phyloP scores from a whole-genome alignment of 768 basidiomycete genomes.

The Psilocybe subaeruginosa region DNA sequence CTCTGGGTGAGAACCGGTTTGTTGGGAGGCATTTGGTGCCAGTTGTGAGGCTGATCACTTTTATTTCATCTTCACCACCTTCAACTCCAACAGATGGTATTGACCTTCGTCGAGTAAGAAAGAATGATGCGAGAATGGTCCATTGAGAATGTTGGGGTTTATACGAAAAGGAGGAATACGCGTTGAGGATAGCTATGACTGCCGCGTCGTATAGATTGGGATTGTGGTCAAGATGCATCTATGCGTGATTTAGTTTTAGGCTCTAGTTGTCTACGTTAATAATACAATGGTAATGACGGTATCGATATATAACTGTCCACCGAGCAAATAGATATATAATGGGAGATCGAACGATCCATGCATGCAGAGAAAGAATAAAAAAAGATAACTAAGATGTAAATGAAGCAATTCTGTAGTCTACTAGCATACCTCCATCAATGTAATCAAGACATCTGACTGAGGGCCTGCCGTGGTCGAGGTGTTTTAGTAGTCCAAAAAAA shows the following conservation, averaged over 20 bases:
- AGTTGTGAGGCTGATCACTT: conserved; percentile 74
- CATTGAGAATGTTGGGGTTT: conserved; percentile 58
- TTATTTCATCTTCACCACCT: conserved; percentile 26
- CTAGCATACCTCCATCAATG: too few species aligned
- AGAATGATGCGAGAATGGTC: conserved; percentile 68
- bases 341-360: too few species aligned
- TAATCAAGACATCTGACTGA: too few species aligned
- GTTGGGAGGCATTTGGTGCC: conserved; percentile 87
- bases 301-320: too few species aligned
- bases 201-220: conserved; percentile 18
- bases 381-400: too few species aligned
- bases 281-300: too few species aligned
- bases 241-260: not conserved
- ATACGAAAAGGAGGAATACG: conserved; percentile 50
- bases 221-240: conserved; percentile 16
- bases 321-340: too few species aligned
- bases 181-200: conserved; percentile 36
- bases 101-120: conserved; percentile 25
- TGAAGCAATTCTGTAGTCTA: too few species aligned
- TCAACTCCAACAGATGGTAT: not conserved
- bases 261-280: too few species aligned
- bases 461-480: too few species aligned
- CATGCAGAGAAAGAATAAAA: too few species aligned
- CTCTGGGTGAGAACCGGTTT: conserved; percentile 58
- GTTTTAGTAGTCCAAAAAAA: too few species aligned